Evolutionary conservation across 2,329 filamentous ascomycete species (phyloP).

Genomic region (Byssothecium circinans): DNA sequence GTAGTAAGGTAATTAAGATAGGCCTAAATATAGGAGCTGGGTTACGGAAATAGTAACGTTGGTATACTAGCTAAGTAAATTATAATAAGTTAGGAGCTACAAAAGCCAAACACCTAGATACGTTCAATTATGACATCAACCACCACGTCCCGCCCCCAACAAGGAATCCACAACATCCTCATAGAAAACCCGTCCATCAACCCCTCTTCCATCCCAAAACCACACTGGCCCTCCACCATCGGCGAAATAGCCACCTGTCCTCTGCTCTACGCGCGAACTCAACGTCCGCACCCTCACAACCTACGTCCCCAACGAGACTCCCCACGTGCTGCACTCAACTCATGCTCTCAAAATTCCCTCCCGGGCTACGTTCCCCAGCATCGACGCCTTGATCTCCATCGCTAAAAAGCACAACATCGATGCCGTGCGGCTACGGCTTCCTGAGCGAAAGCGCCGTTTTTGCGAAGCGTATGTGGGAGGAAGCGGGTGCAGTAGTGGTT

Average conservation of each 20-base stretch:
- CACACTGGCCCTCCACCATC: slow-evolving; percentile 39
- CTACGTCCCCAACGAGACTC: slow-evolving; percentile 58
- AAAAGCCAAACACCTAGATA: no score
- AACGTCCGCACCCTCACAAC: slow-evolving; percentile 58
- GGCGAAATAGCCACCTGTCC: slow-evolving; percentile 67
- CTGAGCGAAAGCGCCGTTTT: slow-evolving; percentile 59
- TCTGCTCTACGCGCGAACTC: slow-evolving; percentile 63
- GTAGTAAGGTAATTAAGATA: no score
- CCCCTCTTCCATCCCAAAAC: neutral
- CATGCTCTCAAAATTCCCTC: slow-evolving; percentile 56
- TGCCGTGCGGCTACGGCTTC: slow-evolving; percentile 65
- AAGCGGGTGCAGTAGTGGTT: slow-evolving; percentile 53
- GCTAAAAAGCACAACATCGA: slow-evolving; percentile 56
- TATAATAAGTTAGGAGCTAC: no score
- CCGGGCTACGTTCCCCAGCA: slow-evolving; percentile 57
- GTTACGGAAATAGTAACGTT: no score
- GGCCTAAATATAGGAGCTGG: no score
- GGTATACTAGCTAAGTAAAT: no score
- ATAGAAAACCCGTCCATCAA: slow-evolving; percentile 54
- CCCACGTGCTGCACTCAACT: slow-evolving; percentile 56
- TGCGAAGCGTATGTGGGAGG: slow-evolving; percentile 52
- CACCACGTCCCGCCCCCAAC: slow-evolving; percentile 32
- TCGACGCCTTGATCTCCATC: slow-evolving; percentile 52
- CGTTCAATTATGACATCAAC: no score
- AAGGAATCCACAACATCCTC: slow-evolving; percentile 56